A percentile compares a stretch with the other conserved stretches of the same genome.
Evolutionary conservation across 75 land plant genomes (phyloP).

Genomic region (Sequoia sempervirens): DNA sequence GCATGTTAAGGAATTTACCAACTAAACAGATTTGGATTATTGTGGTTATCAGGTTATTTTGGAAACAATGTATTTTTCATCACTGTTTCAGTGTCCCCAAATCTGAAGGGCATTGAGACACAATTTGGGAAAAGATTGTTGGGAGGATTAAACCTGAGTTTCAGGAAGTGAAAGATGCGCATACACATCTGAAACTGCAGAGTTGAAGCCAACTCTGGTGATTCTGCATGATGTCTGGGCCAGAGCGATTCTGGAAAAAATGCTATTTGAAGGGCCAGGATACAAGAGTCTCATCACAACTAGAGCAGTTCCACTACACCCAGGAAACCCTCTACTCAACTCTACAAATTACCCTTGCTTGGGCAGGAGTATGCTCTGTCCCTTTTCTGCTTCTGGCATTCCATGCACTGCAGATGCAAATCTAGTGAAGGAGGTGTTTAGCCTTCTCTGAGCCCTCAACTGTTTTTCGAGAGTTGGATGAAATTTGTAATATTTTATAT

Average conservation of each 20-base stretch:
- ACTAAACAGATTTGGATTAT: neutral
- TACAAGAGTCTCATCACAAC: constrained; percentile 45
- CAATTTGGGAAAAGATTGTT: constrained; percentile 27
- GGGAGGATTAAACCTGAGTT: neutral
- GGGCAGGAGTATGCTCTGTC: constrained; percentile 36
- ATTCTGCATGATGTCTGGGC: constrained; percentile 64
- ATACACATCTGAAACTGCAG: neutral
- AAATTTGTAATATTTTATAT: neutral
- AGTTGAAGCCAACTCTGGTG: constrained; percentile 14
- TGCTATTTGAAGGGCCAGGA: constrained; percentile 27
- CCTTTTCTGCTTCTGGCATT: constrained; percentile 46
- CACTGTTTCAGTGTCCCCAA: constrained; percentile 57
- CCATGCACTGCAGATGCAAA: constrained; percentile 24
- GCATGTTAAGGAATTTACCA: neutral
- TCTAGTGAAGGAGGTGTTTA: constrained; percentile 41
- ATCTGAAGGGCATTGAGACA: neutral
- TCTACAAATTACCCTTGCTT: constrained; percentile 36
- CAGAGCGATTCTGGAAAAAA: constrained; percentile 21
- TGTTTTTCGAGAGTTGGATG: neutral
- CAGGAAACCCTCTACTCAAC: constrained; percentile 1
- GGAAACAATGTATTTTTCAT: constrained; percentile 31
- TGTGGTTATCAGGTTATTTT: constrained; percentile 25
- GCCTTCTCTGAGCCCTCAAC: neutral
- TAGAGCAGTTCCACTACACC: constrained; percentile 22
- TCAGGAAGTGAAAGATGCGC: neutral